phyloP scores from a whole-genome alignment of 345 rosid genomes.

The Combretum micranthum region DNA sequence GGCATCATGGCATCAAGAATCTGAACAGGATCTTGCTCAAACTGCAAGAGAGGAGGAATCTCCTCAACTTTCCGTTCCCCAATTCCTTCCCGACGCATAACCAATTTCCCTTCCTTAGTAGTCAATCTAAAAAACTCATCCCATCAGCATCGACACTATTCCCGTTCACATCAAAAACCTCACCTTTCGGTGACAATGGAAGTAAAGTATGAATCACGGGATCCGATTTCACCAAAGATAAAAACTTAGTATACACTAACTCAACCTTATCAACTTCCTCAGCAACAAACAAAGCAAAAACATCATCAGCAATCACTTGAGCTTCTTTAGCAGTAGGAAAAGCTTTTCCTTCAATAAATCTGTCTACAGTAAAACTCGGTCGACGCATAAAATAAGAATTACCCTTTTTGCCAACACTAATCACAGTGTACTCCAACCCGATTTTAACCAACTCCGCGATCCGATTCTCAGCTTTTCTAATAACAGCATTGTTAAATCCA shows the following conservation, averaged over 20 bases:
- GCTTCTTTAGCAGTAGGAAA: slow-evolving; percentile 80
- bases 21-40: slow-evolving; percentile 89
- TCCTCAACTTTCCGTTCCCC: slow-evolving; percentile 14
- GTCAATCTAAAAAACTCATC: slow-evolving; percentile 82
- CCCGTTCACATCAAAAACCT: slow-evolving; percentile 51
- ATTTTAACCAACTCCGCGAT: slow-evolving; percentile 46
- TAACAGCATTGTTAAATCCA: slow-evolving; percentile 63
- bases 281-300: slow-evolving; percentile 61
- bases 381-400: slow-evolving; percentile 59
- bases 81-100: slow-evolving; percentile 47
- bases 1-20: slow-evolving; percentile 96
- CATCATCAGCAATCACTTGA: slow-evolving; percentile 71
- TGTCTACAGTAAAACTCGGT: slow-evolving; percentile 37
- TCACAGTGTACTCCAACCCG: slow-evolving; percentile 53
- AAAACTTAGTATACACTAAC: slow-evolving; percentile 73
- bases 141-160: slow-evolving; percentile 63
- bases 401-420: slow-evolving; percentile 82
- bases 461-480: slow-evolving; percentile 49
- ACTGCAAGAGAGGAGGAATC: slow-evolving; percentile 58
- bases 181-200: slow-evolving; percentile 57
- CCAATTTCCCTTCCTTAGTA: slow-evolving; percentile 64
- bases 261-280: slow-evolving; percentile 90
- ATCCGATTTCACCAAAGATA: slow-evolving; percentile 66
- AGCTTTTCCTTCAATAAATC: slow-evolving; percentile 44
- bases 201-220: slow-evolving; percentile 66